Evolutionary conservation across 176 grass and related monocot species (phyloP).

Genomic region (Zoysia japonica): DNA sequence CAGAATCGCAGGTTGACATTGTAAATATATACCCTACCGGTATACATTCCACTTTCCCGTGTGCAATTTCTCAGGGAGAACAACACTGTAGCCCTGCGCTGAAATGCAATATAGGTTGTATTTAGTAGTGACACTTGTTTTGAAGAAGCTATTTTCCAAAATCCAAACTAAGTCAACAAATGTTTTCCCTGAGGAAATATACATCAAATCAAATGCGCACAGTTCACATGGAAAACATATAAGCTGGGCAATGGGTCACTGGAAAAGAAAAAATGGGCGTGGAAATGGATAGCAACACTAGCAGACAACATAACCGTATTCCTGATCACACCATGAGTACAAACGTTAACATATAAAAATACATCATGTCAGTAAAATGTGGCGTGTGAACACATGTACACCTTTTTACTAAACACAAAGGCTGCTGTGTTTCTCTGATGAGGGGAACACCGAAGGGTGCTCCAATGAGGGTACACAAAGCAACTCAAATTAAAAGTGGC

Average conservation of each 20-base stretch:
- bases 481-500: not conserved
- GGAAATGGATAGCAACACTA: not conserved
- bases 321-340: not conserved
- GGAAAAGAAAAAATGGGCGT: not conserved
- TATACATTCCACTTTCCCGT: slow-evolving; percentile 89
- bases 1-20: not conserved
- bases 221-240: not conserved
- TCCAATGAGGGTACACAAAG: not conserved
- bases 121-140: not conserved
- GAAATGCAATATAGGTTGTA: not conserved
- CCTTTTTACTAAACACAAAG: no score
- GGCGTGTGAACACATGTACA: no score
- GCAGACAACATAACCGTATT: not conserved
- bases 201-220: not conserved
- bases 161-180: not conserved
- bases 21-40: slow-evolving; percentile 47
- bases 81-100: slow-evolving; percentile 71
- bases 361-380: no score
- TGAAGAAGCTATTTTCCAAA: not conserved
- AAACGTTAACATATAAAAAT: not conserved
- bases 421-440: not conserved
- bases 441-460: not conserved
- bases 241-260: not conserved
- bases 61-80: slow-evolving; percentile 81
- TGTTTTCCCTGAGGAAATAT: not conserved